A percentile compares a stretch with the other conserved stretches of the same genome.
These are phyloP conservation scores for Lachnellula suecica DNA, from an alignment of 2,329 filamentous ascomycete species.

Conservation along the genomic window DNA sequence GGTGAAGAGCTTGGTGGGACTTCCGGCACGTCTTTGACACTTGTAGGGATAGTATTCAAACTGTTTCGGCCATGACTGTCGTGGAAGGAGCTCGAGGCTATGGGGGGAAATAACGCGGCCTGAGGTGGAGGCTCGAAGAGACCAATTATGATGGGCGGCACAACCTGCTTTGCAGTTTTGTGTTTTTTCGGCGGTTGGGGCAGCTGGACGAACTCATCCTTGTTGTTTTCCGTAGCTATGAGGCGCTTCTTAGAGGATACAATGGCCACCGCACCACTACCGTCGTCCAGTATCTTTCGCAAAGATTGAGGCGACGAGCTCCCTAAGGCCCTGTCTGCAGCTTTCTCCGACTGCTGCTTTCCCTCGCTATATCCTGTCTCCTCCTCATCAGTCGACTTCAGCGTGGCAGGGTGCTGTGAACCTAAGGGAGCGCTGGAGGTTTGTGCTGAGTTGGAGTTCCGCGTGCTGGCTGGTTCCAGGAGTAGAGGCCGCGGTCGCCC, in stretches of 20 bases:
- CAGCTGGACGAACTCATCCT: conserved; percentile 63
- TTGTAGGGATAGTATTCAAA: conserved; percentile 29
- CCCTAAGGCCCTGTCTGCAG: conserved; percentile 26
- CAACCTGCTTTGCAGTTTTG: conserved; percentile 53
- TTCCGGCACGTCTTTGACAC: conserved; percentile 13
- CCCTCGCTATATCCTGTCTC: conserved; percentile 30
- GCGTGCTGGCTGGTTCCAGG: conserved; percentile 46
- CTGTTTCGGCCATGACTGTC: conserved; percentile 43
- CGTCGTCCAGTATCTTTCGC: conserved; percentile 33
- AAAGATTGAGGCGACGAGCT: conserved; percentile 33
- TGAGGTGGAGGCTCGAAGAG: conserved; percentile 59
- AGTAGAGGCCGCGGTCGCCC: conserved; percentile 43
- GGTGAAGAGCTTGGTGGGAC: neutral
- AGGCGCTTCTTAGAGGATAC: conserved; percentile 52
- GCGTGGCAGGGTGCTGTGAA: conserved; percentile 14
- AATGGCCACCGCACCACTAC: conserved; percentile 24
- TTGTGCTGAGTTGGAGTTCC: conserved; percentile 19
- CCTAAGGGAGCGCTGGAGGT: conserved; percentile 13
- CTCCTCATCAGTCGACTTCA: conserved; percentile 22
- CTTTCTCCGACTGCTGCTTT: conserved; percentile 16
- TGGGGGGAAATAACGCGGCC: conserved; percentile 62
- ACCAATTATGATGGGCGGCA: conserved; percentile 66
- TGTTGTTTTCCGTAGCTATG: conserved; percentile 44
- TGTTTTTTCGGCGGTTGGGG: conserved; percentile 66
- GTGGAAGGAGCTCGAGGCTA: conserved; percentile 56